phyloP scores from a whole-genome alignment of 2,329 filamentous ascomycete species.

The Drechslera avenae region DNA sequence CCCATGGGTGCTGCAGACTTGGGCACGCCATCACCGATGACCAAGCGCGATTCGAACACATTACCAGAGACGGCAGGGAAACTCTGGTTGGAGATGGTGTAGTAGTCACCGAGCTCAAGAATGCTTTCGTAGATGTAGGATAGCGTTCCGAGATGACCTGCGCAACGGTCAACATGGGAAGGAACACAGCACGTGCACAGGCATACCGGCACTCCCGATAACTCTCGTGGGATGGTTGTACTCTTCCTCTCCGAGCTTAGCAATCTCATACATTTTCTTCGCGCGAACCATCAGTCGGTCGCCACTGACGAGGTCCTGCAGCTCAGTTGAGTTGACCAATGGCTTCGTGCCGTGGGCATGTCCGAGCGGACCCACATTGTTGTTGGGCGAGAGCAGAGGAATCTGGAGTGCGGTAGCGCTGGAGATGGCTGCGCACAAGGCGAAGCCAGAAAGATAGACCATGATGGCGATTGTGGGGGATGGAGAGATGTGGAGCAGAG shows the following conservation, averaged over 20 bases:
- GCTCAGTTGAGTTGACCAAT: conserved; percentile 41
- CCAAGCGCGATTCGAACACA: conserved; percentile 45
- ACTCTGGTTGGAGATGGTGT: conserved; percentile 46
- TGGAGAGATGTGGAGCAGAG: conserved; percentile 5
- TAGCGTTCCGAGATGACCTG: conserved; percentile 44
- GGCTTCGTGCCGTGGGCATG: conserved; percentile 34
- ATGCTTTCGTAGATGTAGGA: conserved; percentile 49
- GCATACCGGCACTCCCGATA: conserved; percentile 44
- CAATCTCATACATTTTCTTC: conserved; percentile 49
- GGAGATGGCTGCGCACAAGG: conserved; percentile 36
- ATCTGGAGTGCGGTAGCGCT: conserved; percentile 37
- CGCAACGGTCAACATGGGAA: conserved; percentile 13
- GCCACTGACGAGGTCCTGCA: conserved; percentile 45
- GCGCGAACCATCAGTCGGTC: conserved; percentile 41
- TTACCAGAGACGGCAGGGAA: conserved; percentile 45
- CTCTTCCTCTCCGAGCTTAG: conserved; percentile 50
- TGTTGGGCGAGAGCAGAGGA: conserved; percentile 33
- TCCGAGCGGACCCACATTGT: conserved; percentile 29
- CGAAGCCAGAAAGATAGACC: conserved; percentile 34
- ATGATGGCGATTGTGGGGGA: conserved; percentile 22
- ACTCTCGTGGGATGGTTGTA: conserved; percentile 52
- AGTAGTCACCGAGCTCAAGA: conserved; percentile 48
- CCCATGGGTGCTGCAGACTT: conserved; percentile 45
- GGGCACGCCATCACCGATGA: conserved; percentile 41
- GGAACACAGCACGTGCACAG: conserved; percentile 17